Evolutionary conservation across 192 early-diverging fungal species (phyloP).

Genomic region (Haplosporangium gracile): DNA sequence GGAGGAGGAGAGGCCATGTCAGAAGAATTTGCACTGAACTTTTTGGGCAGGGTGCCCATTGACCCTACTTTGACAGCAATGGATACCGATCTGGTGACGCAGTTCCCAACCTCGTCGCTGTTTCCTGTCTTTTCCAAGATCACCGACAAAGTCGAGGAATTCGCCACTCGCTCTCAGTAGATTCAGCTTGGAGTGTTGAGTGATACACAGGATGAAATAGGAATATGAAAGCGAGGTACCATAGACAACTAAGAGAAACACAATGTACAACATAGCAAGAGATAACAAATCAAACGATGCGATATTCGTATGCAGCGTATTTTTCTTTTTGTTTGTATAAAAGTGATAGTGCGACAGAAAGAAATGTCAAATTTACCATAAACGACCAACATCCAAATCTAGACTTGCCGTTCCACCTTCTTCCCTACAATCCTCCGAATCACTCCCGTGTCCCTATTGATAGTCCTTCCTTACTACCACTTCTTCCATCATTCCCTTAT

Average conservation of each 20-base stretch:
- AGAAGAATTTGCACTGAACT: constrained; percentile 84
- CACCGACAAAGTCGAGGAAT: constrained; percentile 55
- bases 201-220: not conserved
- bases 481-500: not conserved
- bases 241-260: not conserved
- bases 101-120: constrained; percentile 64
- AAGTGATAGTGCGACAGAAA: too few relatives aligned
- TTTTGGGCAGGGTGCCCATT: constrained; percentile 93
- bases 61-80: constrained; percentile 84
- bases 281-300: too few relatives aligned
- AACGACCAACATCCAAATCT: too few relatives aligned
- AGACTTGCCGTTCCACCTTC: not conserved
- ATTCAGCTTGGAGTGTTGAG: not conserved
- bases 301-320: too few relatives aligned
- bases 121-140: constrained; percentile 68
- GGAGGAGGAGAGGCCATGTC: constrained; percentile 95
- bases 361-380: too few relatives aligned
- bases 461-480: too few relatives aligned
- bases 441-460: not conserved
- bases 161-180: constrained; percentile 34
- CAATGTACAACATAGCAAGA: too few relatives aligned
- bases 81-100: constrained; percentile 58
- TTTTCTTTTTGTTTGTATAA: too few relatives aligned
- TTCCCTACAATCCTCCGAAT: not conserved
- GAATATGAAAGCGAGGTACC: not conserved